Conservation (phyloP, 768 basidiomycete genomes). For the Lactarius psammicola region DNA sequence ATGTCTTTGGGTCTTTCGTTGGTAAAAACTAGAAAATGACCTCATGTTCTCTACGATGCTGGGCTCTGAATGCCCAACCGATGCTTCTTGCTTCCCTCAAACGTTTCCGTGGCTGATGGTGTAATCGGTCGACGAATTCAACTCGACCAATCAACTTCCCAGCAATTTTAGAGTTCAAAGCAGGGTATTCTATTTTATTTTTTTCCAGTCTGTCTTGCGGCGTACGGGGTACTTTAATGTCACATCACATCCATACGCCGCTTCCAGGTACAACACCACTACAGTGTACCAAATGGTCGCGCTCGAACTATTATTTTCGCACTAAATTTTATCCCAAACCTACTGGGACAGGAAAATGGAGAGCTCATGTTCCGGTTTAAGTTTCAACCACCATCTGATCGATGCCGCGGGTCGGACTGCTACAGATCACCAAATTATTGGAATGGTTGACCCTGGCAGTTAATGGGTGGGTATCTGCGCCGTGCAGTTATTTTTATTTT, state of each 20-base stretch:
- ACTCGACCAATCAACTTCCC: background rate
- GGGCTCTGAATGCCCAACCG: constrained; percentile 1
- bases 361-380: background rate
- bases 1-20: background rate
- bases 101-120: no score
- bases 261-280: background rate
- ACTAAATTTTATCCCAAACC: background rate
- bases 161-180: constrained; percentile 2
- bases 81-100: background rate
- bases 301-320: background rate
- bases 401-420: background rate
- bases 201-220: background rate
- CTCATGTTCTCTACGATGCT: background rate
- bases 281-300: background rate
- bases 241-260: background rate
- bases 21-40: background rate
- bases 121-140: background rate
- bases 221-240: background rate
- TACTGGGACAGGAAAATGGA: background rate
- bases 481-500: no score
- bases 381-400: constrained; percentile 13
- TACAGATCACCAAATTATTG: background rate
- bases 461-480: background rate
- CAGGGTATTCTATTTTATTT: background rate
- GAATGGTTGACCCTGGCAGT: background rate